phyloP scores from a whole-genome alignment of 1,284 basidiomycete species.

The Ustilago sp. region DNA sequence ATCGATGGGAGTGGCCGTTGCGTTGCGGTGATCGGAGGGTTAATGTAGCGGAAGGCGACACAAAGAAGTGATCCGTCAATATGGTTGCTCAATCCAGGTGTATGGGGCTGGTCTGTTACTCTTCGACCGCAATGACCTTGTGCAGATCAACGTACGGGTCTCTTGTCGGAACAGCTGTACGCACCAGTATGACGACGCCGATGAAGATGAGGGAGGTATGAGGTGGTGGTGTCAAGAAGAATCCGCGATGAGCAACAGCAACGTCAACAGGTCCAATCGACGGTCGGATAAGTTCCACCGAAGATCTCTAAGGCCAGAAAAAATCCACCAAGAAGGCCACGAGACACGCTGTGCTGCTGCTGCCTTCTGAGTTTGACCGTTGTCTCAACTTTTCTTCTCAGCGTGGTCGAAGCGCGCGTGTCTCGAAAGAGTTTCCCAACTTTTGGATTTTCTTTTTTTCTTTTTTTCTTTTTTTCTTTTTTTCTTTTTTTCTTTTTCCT shows the following conservation, averaged over 20 bases:
- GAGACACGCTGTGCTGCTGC: not conserved
- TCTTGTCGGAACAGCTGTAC: not conserved
- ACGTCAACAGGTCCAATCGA: not conserved
- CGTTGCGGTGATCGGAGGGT: no score
- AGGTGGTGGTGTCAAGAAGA: slow-evolving; percentile 5
- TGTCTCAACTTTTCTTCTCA: slow-evolving; percentile 9
- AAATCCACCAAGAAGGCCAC: not conserved
- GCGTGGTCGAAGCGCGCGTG: slow-evolving; percentile 9
- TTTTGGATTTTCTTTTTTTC: slow-evolving; percentile 19
- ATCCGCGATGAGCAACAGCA: not conserved
- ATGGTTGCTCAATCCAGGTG: not conserved
- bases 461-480: slow-evolving; percentile 5
- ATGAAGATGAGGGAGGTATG: slow-evolving; percentile 7
- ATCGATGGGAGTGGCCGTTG: not conserved
- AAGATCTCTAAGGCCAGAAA: not conserved
- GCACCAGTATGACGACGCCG: slow-evolving; percentile 16
- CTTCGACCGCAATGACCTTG: not conserved
- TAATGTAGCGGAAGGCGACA: not conserved
- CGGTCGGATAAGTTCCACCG: slow-evolving; percentile 3
- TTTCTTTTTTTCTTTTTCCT: slow-evolving; percentile 7
- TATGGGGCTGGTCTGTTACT: not conserved
- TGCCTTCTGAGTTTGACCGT: slow-evolving; percentile 7
- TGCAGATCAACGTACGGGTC: not conserved
- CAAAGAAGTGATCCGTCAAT: not conserved
- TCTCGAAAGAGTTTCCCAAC: slow-evolving; percentile 20